These are phyloP conservation scores for Aureobasidium subglaciale DNA, from an alignment of 2,329 filamentous ascomycete genomes.

Conservation along the genomic window DNA sequence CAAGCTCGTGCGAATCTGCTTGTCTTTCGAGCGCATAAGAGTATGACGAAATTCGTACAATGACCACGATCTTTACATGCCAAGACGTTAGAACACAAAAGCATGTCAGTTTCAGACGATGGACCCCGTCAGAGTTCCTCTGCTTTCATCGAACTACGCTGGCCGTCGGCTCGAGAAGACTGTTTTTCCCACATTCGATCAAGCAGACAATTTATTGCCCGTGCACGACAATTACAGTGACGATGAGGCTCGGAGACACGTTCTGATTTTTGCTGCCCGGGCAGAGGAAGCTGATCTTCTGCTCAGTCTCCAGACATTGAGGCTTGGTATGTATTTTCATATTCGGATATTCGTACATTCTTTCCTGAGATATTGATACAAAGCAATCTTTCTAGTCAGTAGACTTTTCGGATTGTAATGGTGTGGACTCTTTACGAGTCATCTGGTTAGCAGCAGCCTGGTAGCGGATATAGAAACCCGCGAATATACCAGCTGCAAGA, in stretches of 20 bases:
- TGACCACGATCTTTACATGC: not conserved
- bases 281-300: not conserved
- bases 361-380: not conserved
- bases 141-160: not conserved
- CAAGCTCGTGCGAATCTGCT: not conserved
- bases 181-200: no score
- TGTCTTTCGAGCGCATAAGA: not conserved
- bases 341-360: not conserved
- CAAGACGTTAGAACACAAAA: not conserved
- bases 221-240: no score
- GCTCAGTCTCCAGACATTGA: not conserved
- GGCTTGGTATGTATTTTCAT: not conserved
- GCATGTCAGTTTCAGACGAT: not conserved
- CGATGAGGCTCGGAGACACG: conserved; percentile 1
- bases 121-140: not conserved
- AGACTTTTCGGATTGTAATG: not conserved
- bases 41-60: not conserved
- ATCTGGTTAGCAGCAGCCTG: conserved; percentile 8
- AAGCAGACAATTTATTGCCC: no score
- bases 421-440: conserved; percentile 3
- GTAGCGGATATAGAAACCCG: conserved; percentile 18
- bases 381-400: not conserved
- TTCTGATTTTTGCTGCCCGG: conserved; percentile 3
- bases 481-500: conserved; percentile 21
- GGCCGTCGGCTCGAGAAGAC: not conserved